These are phyloP conservation scores for Hypoxylon sp. DNA, from an alignment of 2,329 filamentous ascomycete species.

Conservation along the genomic window DNA sequence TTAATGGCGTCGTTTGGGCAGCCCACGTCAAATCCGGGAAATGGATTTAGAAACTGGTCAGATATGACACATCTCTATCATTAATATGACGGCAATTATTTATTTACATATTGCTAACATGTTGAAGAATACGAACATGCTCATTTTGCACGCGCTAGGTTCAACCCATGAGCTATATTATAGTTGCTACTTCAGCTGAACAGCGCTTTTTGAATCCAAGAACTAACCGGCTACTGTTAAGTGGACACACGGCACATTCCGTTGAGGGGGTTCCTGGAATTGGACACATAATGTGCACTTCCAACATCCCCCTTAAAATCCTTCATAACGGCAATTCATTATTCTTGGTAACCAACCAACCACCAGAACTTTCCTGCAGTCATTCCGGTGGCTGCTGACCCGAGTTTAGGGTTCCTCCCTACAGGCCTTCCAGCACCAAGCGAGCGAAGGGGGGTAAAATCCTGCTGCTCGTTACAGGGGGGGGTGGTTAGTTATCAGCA, in stretches of 20 bases:
- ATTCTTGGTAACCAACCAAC: conserved; percentile 8
- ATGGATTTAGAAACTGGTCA: conserved; percentile 14
- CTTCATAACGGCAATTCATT: conserved; percentile 19
- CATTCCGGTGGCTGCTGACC: conserved; percentile 26
- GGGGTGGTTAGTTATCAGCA: conserved; percentile 20
- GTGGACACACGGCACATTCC: conserved; percentile 21
- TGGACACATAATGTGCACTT: conserved; percentile 21
- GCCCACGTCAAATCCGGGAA: conserved; percentile 16
- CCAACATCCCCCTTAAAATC: conserved; percentile 29
- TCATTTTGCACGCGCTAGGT: conserved; percentile 1
- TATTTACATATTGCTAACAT: conserved; percentile 14
- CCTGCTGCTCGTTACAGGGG: conserved; percentile 31
- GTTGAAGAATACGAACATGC: conserved; percentile 1
- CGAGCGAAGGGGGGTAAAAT: conserved; percentile 20
- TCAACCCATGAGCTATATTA: conserved; percentile 17
- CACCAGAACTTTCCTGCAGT: conserved; percentile 13
- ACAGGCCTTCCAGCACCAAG: conserved; percentile 6
- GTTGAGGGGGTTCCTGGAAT: conserved; percentile 21
- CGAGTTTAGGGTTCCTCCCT: conserved; percentile 9
- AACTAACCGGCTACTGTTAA: conserved; percentile 6
- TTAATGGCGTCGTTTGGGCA: background rate
- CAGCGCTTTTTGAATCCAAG: conserved; percentile 6
- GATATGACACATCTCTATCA: conserved; percentile 6
- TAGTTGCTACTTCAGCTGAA: conserved; percentile 27
- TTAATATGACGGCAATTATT: background rate